phyloP scores from a whole-genome alignment of 306 rosid species.

The Ormosia emarginata region DNA sequence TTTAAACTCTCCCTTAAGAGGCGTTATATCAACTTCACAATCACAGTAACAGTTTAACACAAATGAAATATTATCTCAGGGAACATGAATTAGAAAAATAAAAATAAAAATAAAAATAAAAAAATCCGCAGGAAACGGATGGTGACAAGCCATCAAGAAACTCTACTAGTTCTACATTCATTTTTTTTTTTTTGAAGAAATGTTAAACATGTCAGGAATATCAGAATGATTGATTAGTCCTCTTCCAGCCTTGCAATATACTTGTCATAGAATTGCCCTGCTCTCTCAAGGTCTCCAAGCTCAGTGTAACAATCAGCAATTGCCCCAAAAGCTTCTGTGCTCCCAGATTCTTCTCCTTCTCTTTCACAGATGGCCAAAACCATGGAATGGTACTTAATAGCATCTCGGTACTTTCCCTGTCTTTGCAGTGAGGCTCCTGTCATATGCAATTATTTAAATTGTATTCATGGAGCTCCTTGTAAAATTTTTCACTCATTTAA shows the following conservation, averaged over 20 bases:
- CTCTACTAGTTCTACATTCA: slow-evolving; percentile 3
- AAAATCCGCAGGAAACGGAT: slow-evolving; percentile 23
- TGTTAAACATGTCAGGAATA: not conserved
- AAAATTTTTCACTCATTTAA: not conserved
- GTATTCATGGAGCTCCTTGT: not conserved
- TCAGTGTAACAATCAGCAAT: slow-evolving; percentile 98
- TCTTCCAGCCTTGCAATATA: slow-evolving; percentile 80
- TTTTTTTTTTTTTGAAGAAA: not conserved
- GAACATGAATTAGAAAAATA: not conserved
- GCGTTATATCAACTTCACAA: not conserved
- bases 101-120: not conserved
- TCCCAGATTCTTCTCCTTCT: slow-evolving; percentile 88
- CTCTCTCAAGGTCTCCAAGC: slow-evolving; percentile 93
- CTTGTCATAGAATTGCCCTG: slow-evolving; percentile 71
- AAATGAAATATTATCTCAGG: not conserved
- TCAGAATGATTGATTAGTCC: slow-evolving; percentile 39
- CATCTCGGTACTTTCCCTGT: slow-evolving; percentile 80
- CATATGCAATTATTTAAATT: slow-evolving; percentile 4
- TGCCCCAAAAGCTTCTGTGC: slow-evolving; percentile 93
- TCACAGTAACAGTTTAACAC: not conserved
- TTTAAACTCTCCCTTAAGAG: not conserved
- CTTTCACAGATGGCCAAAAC: slow-evolving; percentile 77
- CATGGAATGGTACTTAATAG: slow-evolving; percentile 80
- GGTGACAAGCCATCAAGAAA: not conserved
- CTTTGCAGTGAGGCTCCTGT: slow-evolving; percentile 94